Conservation (phyloP, 169 alveolate genomes). For the Besnoitia besnoiti region DNA sequence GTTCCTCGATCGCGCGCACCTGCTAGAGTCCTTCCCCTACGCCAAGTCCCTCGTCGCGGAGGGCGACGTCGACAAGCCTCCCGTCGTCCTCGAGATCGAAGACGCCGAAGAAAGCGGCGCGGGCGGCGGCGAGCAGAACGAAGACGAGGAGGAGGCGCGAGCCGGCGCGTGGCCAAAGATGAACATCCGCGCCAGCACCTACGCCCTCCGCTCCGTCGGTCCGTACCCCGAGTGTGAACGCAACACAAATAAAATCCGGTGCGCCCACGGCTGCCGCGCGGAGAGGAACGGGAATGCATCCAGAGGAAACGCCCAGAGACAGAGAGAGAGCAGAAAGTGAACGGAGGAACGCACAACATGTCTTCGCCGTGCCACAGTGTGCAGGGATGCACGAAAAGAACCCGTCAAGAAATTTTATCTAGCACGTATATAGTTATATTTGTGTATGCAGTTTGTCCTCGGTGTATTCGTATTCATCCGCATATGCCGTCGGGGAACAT, state of each 20-base stretch:
- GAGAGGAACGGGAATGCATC: no score
- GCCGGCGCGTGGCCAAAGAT: not conserved
- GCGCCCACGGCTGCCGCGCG: no score
- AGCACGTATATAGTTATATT: no score
- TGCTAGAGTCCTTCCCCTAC: constrained; percentile 69
- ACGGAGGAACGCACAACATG: no score
- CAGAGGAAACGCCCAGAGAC: not conserved
- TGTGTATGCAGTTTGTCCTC: no score
- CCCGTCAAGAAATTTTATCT: no score
- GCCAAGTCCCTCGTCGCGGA: constrained; percentile 59
- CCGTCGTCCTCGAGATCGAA: constrained; percentile 37
- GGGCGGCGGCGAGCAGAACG: not conserved
- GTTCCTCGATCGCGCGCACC: constrained; percentile 62
- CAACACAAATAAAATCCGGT: constrained; percentile 43
- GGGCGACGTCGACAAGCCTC: constrained; percentile 48
- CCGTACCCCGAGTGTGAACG: constrained; percentile 56
- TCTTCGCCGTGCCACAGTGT: no score
- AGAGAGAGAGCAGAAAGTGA: not conserved
- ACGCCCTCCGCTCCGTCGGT: constrained; percentile 38
- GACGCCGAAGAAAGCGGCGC: not conserved
- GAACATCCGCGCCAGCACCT: not conserved
- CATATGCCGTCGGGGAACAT: no score
- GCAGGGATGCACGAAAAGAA: no score
- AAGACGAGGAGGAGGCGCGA: not conserved
- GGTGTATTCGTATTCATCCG: no score